Conservation (phyloP, 1,284 basidiomycete species). For the Coriolopsis trogii region DNA sequence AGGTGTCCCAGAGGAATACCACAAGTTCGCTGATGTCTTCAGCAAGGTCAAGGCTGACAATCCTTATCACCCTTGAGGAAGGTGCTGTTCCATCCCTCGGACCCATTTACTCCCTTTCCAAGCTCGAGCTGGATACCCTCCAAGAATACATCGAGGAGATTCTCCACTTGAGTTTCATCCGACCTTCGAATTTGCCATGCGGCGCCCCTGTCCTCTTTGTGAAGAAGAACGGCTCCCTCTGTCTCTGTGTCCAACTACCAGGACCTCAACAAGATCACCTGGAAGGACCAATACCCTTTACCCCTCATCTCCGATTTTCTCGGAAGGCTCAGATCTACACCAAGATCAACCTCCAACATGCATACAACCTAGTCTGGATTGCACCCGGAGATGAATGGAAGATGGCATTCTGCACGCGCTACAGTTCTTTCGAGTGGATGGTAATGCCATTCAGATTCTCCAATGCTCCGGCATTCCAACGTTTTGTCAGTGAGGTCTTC, state of each 20-base stretch:
- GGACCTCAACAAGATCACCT: conserved; percentile 42
- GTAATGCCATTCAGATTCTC: conserved; percentile 41
- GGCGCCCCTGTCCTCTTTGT: conserved; percentile 48
- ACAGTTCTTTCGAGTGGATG: conserved; percentile 39
- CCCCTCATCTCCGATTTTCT: conserved; percentile 42
- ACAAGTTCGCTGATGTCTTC: conserved; percentile 18
- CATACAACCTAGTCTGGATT: conserved; percentile 36
- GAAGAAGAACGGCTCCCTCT: conserved; percentile 42
- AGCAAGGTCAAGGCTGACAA: conserved; percentile 7
- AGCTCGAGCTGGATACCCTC: conserved; percentile 33
- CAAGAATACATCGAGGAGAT: conserved; percentile 41
- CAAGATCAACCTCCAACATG: conserved; percentile 35
- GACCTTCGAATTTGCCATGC: conserved; percentile 38
- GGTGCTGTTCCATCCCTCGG: conserved; percentile 13
- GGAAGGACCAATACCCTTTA: conserved; percentile 37
- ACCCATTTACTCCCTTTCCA: conserved; percentile 30
- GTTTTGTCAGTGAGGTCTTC: conserved; percentile 29
- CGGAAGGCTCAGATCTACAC: conserved; percentile 30
- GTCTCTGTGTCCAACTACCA: conserved; percentile 47
- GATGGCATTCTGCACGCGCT: conserved; percentile 39
- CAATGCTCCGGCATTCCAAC: conserved; percentile 32
- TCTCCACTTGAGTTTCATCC: conserved; percentile 39
- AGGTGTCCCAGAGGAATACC: conserved; percentile 15
- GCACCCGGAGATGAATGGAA: conserved; percentile 36
- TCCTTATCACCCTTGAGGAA: conserved; percentile 19